Base-by-base conservation (phyloP, 805 yeast species). In the Yarrowia sp. region DNA sequence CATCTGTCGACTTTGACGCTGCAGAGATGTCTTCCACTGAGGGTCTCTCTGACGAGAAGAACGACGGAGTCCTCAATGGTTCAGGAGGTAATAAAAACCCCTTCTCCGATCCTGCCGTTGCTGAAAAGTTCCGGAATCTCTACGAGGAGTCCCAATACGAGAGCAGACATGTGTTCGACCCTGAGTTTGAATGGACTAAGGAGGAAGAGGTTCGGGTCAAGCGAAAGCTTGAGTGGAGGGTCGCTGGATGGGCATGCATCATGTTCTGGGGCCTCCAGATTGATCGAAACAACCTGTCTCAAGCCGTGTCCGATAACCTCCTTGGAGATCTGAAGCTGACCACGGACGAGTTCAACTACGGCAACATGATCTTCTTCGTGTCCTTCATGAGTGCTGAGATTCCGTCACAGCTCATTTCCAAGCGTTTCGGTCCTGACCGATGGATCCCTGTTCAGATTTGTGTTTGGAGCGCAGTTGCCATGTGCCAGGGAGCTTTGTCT, bases 401-500 rank as follows among this genome's bases (percentile, higher is more conserved):
- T 10, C 90, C 90, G 0, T 84, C 89, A 2, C 89, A 86, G 68
- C 74, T 85, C 65, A 73, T 86, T 44, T 81, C 87, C 9, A 85
- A 86, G 68, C 78, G 76, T 53, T 62, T 86, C 19, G 90, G 90
- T 9, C 82, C 88, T 3, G 88, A 84, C 66, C 66, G 78, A 39
- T 84, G 86, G 81, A 80, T 85, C 64, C 89, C 89, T 2, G 73
- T 78, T 39, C 88, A 85, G 68, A 78, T 85, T 69, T 66, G 75
- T 22, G 63, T 77, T 0, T 85, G 89, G 89, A 79, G 84, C 58
- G 64, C 80, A 8, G 84, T 84, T 6, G 81, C 86, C 2, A 73
- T 81, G 49, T 72, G 74, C 47, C 89, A 85, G 68, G 78, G 78
- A 42, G 75, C 74, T 14, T 71, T 85, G 62, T 71, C 65, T 1